phyloP scores from a whole-genome alignment of 306 rosid genomes.

The Leucaena leucocephala region DNA sequence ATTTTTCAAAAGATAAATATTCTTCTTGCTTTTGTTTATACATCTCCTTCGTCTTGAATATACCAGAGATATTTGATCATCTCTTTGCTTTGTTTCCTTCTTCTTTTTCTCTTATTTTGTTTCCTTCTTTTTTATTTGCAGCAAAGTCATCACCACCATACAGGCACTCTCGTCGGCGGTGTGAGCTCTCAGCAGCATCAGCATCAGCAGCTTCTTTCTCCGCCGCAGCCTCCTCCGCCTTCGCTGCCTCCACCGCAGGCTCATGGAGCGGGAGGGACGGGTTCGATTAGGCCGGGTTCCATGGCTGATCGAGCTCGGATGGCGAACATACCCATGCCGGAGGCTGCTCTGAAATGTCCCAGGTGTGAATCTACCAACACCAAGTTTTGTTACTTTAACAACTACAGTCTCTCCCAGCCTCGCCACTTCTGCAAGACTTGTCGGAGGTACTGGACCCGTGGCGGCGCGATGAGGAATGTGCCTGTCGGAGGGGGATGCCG shows the following conservation, averaged over 20 bases:
- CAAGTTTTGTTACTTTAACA: slow-evolving; percentile 88
- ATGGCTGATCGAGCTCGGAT: slow-evolving; percentile 86
- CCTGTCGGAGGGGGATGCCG: slow-evolving; percentile 91
- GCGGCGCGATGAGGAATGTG: slow-evolving; percentile 82
- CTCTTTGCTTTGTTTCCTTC: slow-evolving; percentile 31
- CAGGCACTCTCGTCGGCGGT: slow-evolving; percentile 4
- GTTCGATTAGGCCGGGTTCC: slow-evolving; percentile 73
- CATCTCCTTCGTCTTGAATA: slow-evolving; percentile 60
- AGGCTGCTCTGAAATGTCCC: slow-evolving; percentile 70
- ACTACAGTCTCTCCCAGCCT: slow-evolving; percentile 84
- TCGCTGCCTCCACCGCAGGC: slow-evolving; percentile 36
- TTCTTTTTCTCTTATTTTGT: slow-evolving; percentile 10
- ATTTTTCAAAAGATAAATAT: slow-evolving; percentile 59
- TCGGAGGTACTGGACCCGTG: slow-evolving; percentile 92
- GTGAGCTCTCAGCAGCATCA: slow-evolving; percentile 44
- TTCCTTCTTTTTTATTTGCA: slow-evolving; percentile 28
- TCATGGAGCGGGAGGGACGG: slow-evolving; percentile 44
- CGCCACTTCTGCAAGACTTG: slow-evolving; percentile 86
- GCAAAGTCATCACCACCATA: slow-evolving; percentile 52
- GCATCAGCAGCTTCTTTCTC: slow-evolving; percentile 27
- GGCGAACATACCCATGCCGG: slow-evolving; percentile 83
- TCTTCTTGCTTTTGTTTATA: slow-evolving; percentile 52
- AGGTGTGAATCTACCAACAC: slow-evolving; percentile 84
- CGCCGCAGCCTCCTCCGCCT: background rate
- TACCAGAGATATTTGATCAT: slow-evolving; percentile 61